Percentiles rank a stretch among this genome's conserved stretches.
Evolutionary conservation across 805 yeast species (phyloP).

Genomic region (Sugiyamaella marilandica): DNA sequence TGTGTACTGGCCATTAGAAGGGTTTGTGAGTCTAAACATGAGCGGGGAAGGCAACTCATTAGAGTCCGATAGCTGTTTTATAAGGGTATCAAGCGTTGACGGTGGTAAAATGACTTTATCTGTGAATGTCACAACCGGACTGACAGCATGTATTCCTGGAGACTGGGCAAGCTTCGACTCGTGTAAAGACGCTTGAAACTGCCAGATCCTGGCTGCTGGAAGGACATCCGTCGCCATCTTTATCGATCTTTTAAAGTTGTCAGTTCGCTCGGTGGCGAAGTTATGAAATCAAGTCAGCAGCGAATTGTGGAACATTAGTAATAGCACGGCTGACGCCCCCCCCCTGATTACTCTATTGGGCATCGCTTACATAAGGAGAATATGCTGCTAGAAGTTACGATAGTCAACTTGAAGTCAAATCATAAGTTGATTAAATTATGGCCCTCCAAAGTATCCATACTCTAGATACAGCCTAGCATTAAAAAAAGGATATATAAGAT

Average conservation of each 20-base stretch:
- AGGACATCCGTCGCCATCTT: neutral
- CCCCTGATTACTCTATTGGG: too few species aligned
- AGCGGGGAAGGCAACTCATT: constrained; percentile 35
- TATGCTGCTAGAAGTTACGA: too few species aligned
- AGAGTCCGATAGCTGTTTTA: constrained; percentile 22
- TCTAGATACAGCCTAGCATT: too few species aligned
- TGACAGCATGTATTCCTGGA: neutral
- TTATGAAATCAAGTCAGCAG: too few species aligned
- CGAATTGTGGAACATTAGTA: too few species aligned
- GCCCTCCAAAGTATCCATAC: too few species aligned
- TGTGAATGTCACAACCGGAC: constrained; percentile 5
- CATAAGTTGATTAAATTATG: too few species aligned
- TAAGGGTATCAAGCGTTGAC: constrained; percentile 26
- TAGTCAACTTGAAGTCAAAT: too few species aligned
- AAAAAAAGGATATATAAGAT: too few species aligned
- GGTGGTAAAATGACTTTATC: constrained; percentile 36
- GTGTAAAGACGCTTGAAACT: neutral
- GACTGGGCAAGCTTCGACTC: neutral
- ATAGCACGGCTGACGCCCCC: too few species aligned
- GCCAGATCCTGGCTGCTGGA: neutral
- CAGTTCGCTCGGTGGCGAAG: too few species aligned
- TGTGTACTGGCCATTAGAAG: constrained; percentile 23
- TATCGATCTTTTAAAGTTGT: neutral
- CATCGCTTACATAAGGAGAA: too few species aligned
- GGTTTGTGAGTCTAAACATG: constrained; percentile 31